A percentile compares a stretch with the other conserved stretches of the same genome.
Conservation (phyloP, 768 basidiomycete genomes). For the Amylocystis lapponica region DNA sequence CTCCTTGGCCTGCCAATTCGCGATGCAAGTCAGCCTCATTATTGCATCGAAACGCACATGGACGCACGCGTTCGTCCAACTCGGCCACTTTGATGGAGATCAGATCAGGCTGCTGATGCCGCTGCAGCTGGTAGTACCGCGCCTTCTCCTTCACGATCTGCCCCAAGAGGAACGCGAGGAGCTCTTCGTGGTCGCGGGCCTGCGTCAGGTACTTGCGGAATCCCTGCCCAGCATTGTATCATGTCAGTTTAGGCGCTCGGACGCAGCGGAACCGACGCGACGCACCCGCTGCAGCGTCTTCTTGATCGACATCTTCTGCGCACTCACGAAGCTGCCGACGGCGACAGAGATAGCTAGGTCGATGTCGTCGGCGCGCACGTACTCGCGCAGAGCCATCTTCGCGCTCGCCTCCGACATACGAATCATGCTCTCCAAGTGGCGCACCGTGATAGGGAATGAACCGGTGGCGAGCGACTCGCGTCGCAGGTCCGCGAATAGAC, state of each 20-base stretch:
- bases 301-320: slow-evolving; percentile 98
- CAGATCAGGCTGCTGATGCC: slow-evolving; percentile 69
- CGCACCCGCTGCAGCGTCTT: slow-evolving; percentile 91
- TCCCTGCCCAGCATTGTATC: slow-evolving; percentile 46
- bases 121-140: slow-evolving; percentile 73
- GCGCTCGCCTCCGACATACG: slow-evolving; percentile 98
- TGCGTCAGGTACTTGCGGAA: slow-evolving; percentile 98
- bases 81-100: slow-evolving; percentile 75
- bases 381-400: slow-evolving; percentile 96
- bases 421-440: slow-evolving; percentile 98
- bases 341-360: slow-evolving; percentile 96
- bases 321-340: slow-evolving; percentile 89
- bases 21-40: neutral
- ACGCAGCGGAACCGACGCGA: slow-evolving; percentile 9
- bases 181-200: slow-evolving; percentile 92
- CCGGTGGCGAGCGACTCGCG: slow-evolving; percentile 96
- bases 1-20: slow-evolving; percentile 74
- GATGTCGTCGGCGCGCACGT: slow-evolving; percentile 93
- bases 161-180: slow-evolving; percentile 91
- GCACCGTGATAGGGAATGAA: slow-evolving; percentile 97
- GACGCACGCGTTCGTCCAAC: slow-evolving; percentile 78
- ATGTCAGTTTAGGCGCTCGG: too few species aligned
- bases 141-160: slow-evolving; percentile 91
- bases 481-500: slow-evolving; percentile 92
- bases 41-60: neutral